A percentile compares a stretch with the other conserved stretches of the same genome.
These are phyloP conservation scores for Rhodosporidiobolus odoratus DNA, from an alignment of 768 basidiomycete genomes.

Conservation along the genomic window DNA sequence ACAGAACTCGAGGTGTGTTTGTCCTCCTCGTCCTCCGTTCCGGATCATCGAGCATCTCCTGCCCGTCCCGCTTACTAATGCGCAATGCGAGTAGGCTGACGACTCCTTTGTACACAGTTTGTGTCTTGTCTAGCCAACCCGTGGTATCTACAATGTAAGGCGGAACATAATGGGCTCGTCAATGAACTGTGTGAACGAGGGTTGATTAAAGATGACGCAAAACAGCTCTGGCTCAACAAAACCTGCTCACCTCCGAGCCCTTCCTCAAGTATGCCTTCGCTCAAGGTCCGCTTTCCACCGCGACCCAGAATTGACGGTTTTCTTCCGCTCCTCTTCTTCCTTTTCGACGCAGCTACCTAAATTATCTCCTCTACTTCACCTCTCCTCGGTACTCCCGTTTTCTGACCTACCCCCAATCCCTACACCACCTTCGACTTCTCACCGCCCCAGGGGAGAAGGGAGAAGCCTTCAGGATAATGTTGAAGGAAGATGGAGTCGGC, in stretches of 20 bases:
- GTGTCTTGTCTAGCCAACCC: conserved; percentile 39
- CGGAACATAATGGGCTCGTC: no score
- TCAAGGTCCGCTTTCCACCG: background rate
- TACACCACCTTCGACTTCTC: conserved; percentile 37
- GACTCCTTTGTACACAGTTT: conserved; percentile 22
- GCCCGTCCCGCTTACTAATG: no score
- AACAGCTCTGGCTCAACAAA: conserved; percentile 39
- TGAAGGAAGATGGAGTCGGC: conserved; percentile 26
- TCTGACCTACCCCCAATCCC: conserved; percentile 39
- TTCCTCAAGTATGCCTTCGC: conserved; percentile 30
- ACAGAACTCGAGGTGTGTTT: conserved; percentile 40
- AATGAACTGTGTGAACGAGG: background rate
- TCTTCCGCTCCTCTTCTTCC: background rate
- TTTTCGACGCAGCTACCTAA: conserved; percentile 31
- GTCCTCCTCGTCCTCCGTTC: background rate
- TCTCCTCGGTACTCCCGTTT: conserved; percentile 34
- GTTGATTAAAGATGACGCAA: background rate
- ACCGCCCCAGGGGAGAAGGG: conserved; percentile 14
- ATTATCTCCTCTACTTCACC: conserved; percentile 38
- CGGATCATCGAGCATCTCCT: background rate
- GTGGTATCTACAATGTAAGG: conserved; percentile 38
- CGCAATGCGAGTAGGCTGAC: background rate
- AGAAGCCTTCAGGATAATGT: conserved; percentile 19
- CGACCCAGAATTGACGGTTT: no score
- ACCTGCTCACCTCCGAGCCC: conserved; percentile 26